phyloP scores from a whole-genome alignment of 148 eudicot genomes.

The Heliosperma pusillum region DNA sequence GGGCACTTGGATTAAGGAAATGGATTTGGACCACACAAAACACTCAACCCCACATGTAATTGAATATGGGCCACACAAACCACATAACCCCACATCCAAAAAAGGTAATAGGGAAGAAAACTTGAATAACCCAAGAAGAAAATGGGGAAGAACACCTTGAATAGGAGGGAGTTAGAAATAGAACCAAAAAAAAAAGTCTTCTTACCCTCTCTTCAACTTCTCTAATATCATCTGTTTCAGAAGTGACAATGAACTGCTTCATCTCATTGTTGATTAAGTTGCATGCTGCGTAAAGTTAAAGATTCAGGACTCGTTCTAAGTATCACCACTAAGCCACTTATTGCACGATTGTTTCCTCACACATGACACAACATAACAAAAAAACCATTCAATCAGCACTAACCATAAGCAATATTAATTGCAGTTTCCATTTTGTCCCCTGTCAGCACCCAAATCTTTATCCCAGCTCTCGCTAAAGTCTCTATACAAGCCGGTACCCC shows the following conservation, averaged over 20 bases:
- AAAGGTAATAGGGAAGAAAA: too few relatives aligned
- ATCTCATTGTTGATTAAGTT: slow-evolving; percentile 79
- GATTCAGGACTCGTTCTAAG: slow-evolving; percentile 8
- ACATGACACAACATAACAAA: not conserved
- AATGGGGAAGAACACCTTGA: too few relatives aligned
- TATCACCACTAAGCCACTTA: not conserved
- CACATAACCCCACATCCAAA: too few relatives aligned
- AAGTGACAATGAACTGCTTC: slow-evolving; percentile 90
- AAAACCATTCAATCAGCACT: slow-evolving; percentile 16
- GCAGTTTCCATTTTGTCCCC: slow-evolving; percentile 99
- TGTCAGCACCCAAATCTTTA: slow-evolving; percentile 95
- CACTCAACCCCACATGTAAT: too few relatives aligned
- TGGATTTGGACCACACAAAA: too few relatives aligned
- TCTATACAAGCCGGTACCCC: slow-evolving; percentile 94
- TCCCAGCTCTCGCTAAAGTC: slow-evolving; percentile 92
- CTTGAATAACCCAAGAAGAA: too few relatives aligned
- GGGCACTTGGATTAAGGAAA: too few relatives aligned
- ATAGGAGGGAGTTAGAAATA: too few relatives aligned
- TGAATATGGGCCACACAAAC: too few relatives aligned
- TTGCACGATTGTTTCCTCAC: not conserved
- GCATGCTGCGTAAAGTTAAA: slow-evolving; percentile 64
- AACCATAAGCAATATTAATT: slow-evolving; percentile 94
- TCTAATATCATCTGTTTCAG: slow-evolving; percentile 90
- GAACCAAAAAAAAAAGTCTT: slow-evolving; percentile 6
- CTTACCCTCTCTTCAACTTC: slow-evolving; percentile 84